Evolutionary conservation across 1,139 yeast genomes (phyloP).

Genomic region (Yamadazyma atmosphaerica): DNA sequence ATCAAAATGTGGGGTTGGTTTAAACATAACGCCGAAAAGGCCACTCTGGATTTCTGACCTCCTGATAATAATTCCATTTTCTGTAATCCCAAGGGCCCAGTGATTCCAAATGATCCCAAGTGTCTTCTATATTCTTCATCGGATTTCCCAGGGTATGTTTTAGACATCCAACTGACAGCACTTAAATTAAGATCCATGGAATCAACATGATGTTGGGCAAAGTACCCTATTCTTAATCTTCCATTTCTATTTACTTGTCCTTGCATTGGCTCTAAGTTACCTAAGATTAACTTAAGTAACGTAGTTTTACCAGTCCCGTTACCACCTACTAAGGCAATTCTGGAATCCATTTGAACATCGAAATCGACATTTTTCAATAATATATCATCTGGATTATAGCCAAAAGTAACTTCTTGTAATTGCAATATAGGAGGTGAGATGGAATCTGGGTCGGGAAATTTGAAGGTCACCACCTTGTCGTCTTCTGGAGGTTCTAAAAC

Average conservation of each 20-base stretch:
- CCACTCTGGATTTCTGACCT: conserved; percentile 98
- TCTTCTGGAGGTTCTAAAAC: conserved; percentile 92
- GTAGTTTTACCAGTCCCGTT: conserved; percentile 99
- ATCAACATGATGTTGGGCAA: conserved; percentile 99
- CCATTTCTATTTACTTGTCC: conserved; percentile 83
- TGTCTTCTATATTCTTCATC: conserved; percentile 98
- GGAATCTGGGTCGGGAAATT: conserved; percentile 92
- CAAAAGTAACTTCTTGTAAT: conserved; percentile 82
- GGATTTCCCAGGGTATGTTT: conserved; percentile 85
- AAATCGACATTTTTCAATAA: conserved; percentile 75
- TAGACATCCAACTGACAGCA: conserved; percentile 94
- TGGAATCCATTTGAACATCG: conserved; percentile 89
- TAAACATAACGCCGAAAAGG: conserved; percentile 92
- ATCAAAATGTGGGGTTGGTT: conserved; percentile 89
- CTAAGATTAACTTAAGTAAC: conserved; percentile 80
- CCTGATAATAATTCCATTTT: conserved; percentile 90
- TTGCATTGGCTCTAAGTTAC: conserved; percentile 63
- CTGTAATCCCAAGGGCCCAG: conserved; percentile 90
- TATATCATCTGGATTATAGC: conserved; percentile 67
- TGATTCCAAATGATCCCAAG: conserved; percentile 94
- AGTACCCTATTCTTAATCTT: conserved; percentile 89
- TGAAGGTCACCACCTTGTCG: conserved; percentile 80
- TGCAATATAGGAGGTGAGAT: conserved; percentile 93
- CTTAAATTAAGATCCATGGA: conserved; percentile 89
- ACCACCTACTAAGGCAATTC: conserved; percentile 97